These are phyloP conservation scores for Musa balbisiana DNA, from an alignment of 202 grass and related monocot species.

Conservation along the genomic window DNA sequence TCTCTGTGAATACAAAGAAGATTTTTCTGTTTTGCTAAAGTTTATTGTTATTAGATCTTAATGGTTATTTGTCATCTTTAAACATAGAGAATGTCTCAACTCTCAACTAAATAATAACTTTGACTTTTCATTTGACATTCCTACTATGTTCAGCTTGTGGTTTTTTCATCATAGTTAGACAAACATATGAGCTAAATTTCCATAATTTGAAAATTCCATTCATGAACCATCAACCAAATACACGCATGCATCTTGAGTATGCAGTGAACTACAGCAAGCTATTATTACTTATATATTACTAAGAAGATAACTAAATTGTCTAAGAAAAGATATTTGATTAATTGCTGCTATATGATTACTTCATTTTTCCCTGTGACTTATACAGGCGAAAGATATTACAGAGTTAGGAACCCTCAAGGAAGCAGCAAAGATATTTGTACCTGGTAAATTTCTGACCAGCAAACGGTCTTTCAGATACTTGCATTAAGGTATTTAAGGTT, in stretches of 20 bases:
- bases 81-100: neutral
- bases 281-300: no score
- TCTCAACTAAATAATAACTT: neutral
- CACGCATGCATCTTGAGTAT: neutral
- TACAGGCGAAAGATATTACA: conserved; percentile 86
- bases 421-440: conserved; percentile 91
- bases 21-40: neutral
- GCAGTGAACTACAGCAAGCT: neutral
- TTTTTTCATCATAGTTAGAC: neutral
- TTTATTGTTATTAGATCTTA: neutral
- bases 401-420: conserved; percentile 82
- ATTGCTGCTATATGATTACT: conserved; percentile 4
- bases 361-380: conserved; percentile 22
- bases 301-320: conserved; percentile 1
- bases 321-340: neutral
- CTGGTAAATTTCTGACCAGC: conserved; percentile 41
- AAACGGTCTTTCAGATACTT: neutral
- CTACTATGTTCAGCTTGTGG: neutral
- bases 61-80: neutral
- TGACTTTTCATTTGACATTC: neutral
- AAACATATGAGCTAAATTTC: neutral
- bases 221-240: neutral
- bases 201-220: neutral
- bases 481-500: neutral
- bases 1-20: neutral